A percentile compares a stretch with the other conserved stretches of the same genome.
Conservation (phyloP, 495 filamentous ascomycete species). For the Hyphodiscus hymeniophilus region DNA sequence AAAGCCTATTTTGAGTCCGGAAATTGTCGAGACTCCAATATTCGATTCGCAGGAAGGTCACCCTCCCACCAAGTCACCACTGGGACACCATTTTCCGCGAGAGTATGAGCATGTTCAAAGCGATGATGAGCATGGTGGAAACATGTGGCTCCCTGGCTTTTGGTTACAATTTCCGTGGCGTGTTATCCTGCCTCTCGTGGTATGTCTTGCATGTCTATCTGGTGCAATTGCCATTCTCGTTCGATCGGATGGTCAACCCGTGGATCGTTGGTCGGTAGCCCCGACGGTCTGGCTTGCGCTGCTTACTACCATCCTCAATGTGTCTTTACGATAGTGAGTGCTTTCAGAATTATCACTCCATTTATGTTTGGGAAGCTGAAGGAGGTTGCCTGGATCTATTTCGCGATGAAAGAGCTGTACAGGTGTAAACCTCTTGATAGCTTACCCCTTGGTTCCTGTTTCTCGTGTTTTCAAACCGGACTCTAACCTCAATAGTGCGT, state of each 20-base stretch:
- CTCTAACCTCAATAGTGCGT: neutral
- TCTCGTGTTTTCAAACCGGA: too few relatives aligned
- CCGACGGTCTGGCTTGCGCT: conserved; percentile 11
- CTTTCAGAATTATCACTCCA: too few relatives aligned
- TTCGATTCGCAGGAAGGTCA: too few relatives aligned
- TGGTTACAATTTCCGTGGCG: conserved; percentile 1
- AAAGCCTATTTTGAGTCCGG: too few relatives aligned
- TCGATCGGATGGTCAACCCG: conserved; percentile 1
- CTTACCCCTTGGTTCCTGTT: too few relatives aligned
- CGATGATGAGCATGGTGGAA: neutral
- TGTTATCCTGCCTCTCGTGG: neutral
- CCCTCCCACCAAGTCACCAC: too few relatives aligned
- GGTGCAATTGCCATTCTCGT: conserved; percentile 4
- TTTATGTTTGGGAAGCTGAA: too few relatives aligned
- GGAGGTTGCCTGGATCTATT: too few relatives aligned
- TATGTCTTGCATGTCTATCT: neutral
- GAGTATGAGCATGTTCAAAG: neutral
- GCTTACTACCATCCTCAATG: neutral
- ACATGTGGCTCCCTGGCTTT: neutral
- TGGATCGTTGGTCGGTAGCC: conserved; percentile 1
- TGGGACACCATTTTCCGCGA: neutral
- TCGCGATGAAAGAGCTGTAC: too few relatives aligned
- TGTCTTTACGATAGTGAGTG: neutral
- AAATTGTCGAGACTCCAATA: too few relatives aligned
- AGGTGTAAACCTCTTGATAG: too few relatives aligned